Base-by-base conservation (phyloP, 148 eudicot genomes). In the Amaranthus cruentus region DNA sequence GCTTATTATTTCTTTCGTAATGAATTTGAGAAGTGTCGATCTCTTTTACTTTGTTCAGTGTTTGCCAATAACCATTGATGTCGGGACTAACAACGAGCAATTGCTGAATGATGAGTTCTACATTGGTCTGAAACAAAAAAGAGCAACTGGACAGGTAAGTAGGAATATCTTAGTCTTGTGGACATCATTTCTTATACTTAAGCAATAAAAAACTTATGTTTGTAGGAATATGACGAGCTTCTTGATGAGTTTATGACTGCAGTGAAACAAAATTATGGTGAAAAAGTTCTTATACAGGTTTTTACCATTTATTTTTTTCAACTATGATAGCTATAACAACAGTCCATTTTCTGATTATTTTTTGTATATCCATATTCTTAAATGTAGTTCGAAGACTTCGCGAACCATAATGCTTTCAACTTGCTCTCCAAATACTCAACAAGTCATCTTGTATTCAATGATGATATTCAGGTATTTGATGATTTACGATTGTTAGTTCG, bases 371-470 rank as follows among this genome's bases (percentile, higher is more conserved):
- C 28, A n/a, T 14, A 18, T 67, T 50, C 4, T 4, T 50, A 3
- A 51, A 6, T 68, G 64, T 85, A 94, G 97, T 94, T 89, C 83
- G 98, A 94, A 77, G 98, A 94, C 81, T 94, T 94, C 73, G 97
- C 98, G 68, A 94, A 94, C 83, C 98, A 94, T 88, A 91, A 94
- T 79, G 98, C 98, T 67, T 94, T 94, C 83, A 95, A 84, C 75
- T 80, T 94, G 81, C 87, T 94, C 72, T 85, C 92, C 12, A 89
- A 80, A 76, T 94, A 94, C 75, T 61, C 87, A 8, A 88, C 82
- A 8, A 88, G 87, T 59, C 98, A 94, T 87, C 87, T 94, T 52
- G 93, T 94, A 61, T 94, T 94, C 82, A 94, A 94, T 68, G 98
- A 94, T 76, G 98, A 94, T 84, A 94, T 94, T 69, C 98, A 94